Evolutionary conservation across 2,329 filamentous ascomycete genomes (phyloP).

Genomic region (Lasiodiplodia sp.): DNA sequence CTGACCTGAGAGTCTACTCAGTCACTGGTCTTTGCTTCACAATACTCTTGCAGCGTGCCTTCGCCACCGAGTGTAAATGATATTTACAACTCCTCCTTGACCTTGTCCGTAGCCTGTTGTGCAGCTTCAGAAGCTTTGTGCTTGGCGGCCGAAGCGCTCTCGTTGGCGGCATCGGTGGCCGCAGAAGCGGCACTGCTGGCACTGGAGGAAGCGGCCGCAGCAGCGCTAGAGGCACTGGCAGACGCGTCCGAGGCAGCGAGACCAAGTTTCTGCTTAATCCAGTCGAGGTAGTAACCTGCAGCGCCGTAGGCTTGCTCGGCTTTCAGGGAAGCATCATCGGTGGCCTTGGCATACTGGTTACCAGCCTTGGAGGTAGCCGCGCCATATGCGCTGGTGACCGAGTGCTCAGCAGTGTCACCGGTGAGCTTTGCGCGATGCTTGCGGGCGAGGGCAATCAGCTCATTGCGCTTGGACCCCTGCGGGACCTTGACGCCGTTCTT

Average conservation of each 20-base stretch:
- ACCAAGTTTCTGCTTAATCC: slow-evolving; percentile 54
- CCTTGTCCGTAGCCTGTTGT: slow-evolving; percentile 43
- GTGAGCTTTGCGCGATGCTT: slow-evolving; percentile 80
- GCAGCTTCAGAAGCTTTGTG: slow-evolving; percentile 37
- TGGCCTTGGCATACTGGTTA: slow-evolving; percentile 79
- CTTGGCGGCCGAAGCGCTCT: slow-evolving; percentile 37
- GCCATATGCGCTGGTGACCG: slow-evolving; percentile 50
- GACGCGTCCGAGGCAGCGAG: slow-evolving; percentile 49
- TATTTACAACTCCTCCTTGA: slow-evolving; percentile 56
- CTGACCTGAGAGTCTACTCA: neutral
- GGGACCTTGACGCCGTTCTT: slow-evolving; percentile 90
- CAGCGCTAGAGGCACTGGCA: slow-evolving; percentile 43
- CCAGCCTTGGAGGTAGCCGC: slow-evolving; percentile 64
- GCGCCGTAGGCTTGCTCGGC: slow-evolving; percentile 69
- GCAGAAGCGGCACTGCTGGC: slow-evolving; percentile 44
- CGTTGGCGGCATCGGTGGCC: slow-evolving; percentile 43
- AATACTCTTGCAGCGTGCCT: neutral
- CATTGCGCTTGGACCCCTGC: slow-evolving; percentile 88
- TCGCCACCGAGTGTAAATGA: neutral
- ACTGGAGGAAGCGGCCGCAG: slow-evolving; percentile 44
- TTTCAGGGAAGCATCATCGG: slow-evolving; percentile 69
- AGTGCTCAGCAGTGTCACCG: slow-evolving; percentile 65
- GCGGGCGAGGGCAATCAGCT: slow-evolving; percentile 85
- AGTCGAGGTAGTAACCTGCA: slow-evolving; percentile 48
- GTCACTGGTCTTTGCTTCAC: neutral